phyloP scores from a whole-genome alignment of 2,329 filamentous ascomycete species.

The Microdochium trichocladiopsis region DNA sequence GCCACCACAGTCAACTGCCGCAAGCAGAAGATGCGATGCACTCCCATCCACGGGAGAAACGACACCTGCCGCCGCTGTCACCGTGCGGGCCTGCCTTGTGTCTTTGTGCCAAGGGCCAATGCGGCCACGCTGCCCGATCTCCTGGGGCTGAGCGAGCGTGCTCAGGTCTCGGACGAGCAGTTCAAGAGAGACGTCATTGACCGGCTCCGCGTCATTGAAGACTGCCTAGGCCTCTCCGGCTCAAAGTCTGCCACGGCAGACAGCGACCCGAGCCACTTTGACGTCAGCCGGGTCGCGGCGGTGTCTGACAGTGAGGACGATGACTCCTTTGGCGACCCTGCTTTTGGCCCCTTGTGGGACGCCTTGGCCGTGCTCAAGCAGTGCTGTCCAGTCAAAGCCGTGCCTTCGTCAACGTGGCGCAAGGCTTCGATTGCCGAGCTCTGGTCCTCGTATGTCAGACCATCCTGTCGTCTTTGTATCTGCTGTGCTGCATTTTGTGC shows the following conservation, averaged over 20 bases:
- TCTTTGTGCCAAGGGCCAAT: slow-evolving; percentile 31
- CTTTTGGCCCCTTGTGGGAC: slow-evolving; percentile 17
- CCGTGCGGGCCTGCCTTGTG: slow-evolving; percentile 25
- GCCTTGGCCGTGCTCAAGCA: slow-evolving; percentile 20
- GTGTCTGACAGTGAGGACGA: slow-evolving; percentile 4
- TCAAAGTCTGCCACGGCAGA: neutral
- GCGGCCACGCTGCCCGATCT: slow-evolving; percentile 14
- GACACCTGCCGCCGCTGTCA: slow-evolving; percentile 24
- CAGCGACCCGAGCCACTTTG: neutral
- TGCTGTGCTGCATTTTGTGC: neutral
- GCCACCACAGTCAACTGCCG: slow-evolving; percentile 15
- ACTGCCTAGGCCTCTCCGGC: slow-evolving; percentile 13
- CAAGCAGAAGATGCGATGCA: slow-evolving; percentile 28
- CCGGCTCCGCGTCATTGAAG: slow-evolving; percentile 16
- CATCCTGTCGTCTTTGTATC: neutral
- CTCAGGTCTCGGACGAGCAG: slow-evolving; percentile 7
- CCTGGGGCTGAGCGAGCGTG: neutral
- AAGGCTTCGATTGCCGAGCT: slow-evolving; percentile 21
- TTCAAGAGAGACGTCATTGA: slow-evolving; percentile 10
- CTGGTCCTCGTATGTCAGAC: slow-evolving; percentile 20
- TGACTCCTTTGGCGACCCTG: slow-evolving; percentile 5
- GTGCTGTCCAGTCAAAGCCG: slow-evolving; percentile 10
- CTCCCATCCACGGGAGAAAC: slow-evolving; percentile 19
- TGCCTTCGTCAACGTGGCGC: slow-evolving; percentile 22
- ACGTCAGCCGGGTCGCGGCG: neutral